Evolutionary conservation across 306 rosid genomes (phyloP).

Genomic region (Fagus sylvatica): DNA sequence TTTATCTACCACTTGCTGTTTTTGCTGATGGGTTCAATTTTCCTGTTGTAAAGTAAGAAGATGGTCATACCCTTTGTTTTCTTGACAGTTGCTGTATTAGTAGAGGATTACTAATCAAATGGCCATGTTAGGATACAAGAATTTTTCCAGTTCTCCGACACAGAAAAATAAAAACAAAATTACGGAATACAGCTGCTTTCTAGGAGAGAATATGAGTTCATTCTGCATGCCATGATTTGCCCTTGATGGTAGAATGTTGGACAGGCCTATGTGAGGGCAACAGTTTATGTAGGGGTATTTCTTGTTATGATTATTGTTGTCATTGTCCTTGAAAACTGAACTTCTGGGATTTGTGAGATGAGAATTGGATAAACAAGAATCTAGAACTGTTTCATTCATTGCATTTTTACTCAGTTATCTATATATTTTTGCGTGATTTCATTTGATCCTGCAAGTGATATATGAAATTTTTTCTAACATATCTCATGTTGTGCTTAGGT

Average conservation of each 20-base stretch:
- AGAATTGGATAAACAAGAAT: not conserved
- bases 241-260: slow-evolving; percentile 12
- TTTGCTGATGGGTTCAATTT: slow-evolving; percentile 43
- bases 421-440: not conserved
- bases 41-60: slow-evolving; percentile 46
- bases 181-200: slow-evolving; percentile 14
- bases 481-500: not conserved
- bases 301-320: slow-evolving; percentile 23
- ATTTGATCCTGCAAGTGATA: not conserved
- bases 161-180: not conserved
- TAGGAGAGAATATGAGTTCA: slow-evolving; percentile 19
- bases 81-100: slow-evolving; percentile 24
- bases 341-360: not conserved
- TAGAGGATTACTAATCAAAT: slow-evolving; percentile 23
- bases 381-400: not conserved
- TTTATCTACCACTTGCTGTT: slow-evolving; percentile 41
- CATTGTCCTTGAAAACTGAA: not conserved
- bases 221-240: slow-evolving; percentile 22
- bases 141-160: slow-evolving; percentile 6
- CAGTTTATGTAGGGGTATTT: not conserved
- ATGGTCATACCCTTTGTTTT: slow-evolving; percentile 15
- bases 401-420: not conserved
- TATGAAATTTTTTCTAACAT: not conserved
- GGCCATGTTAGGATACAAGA: slow-evolving; percentile 1
- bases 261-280: not conserved